phyloP scores from a whole-genome alignment of 306 rosid species.

The Cucumis hystrix region DNA sequence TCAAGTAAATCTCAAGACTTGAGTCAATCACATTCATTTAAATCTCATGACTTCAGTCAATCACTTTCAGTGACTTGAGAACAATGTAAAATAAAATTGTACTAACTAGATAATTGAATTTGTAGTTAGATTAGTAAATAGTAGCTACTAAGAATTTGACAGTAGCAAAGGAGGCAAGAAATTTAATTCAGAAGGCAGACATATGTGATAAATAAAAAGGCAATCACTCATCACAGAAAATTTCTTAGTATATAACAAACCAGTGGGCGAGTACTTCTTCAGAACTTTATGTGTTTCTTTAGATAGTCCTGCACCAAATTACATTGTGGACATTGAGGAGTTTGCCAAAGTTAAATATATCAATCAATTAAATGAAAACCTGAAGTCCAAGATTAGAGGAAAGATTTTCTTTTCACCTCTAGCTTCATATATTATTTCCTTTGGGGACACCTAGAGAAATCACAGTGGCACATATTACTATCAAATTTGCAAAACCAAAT shows the following conservation, averaged over 20 bases:
- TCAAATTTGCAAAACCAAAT: background rate
- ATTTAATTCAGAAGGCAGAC: background rate
- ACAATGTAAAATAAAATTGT: background rate
- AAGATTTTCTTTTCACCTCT: constrained; percentile 46
- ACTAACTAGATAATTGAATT: background rate
- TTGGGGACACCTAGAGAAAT: constrained; percentile 79
- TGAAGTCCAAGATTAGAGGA: background rate
- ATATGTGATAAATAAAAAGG: background rate
- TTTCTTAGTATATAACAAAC: constrained; percentile 19
- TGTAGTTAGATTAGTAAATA: background rate
- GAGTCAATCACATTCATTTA: background rate
- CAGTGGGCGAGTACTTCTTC: constrained; percentile 62
- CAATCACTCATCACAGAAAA: background rate
- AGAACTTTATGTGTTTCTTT: constrained; percentile 70
- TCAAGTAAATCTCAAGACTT: background rate
- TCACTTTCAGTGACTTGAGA: background rate
- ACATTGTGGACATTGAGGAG: background rate
- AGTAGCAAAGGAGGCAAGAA: background rate
- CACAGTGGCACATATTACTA: constrained; percentile 8
- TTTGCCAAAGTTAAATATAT: background rate
- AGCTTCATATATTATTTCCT: constrained; percentile 65
- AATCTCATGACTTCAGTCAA: background rate
- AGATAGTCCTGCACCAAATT: constrained; percentile 45
- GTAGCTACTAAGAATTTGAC: background rate
- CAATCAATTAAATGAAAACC: background rate